Evolutionary conservation across 768 basidiomycete species (phyloP), one percentile per base, ranked within the genome.

Genomic region (Lactarius psammicola): DNA sequence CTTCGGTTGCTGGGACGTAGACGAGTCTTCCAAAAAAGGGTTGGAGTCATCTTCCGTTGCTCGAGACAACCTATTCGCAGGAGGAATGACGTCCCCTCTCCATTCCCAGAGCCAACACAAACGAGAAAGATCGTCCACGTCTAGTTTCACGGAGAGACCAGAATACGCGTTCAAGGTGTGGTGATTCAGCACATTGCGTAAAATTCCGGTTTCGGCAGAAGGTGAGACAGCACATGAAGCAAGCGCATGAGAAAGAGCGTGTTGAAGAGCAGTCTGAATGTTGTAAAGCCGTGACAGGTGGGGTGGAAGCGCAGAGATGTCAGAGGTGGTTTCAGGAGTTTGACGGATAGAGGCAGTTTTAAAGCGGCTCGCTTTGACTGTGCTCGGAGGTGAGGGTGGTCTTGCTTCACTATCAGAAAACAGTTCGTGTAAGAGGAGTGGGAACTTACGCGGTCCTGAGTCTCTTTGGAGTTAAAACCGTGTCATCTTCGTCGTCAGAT

Each of bases 51-150:
- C 73, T 11, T 68, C 67, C 23, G 49, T 40, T 34, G 30, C 42
- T 28, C n/a, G 51, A 58, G 63, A 40, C 4, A 62, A 44, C 28
- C 44, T 55, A 54, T 61, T 61, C 31, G 71, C 40, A 7, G 67
- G 17, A 3, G 81, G 78, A 3, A 83, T 60, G 6, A 78, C 67
- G 53, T 82, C 75, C 7, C 83, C 82, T 71, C 92, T 87, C 92
- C 92, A 94, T 74, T 94, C 92, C 90, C 92, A 93, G 18, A 94
- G 66, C 92, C 92, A 94, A 76, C 92, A 93, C 23, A 94, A 81
- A 65, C 88, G 81, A 63, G 80, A 84, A 55, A 94, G 78, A 71
- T 92, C 92, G 57, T 87, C 83, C n/a, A 85, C 68, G 36, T 83
- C 81, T 69, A 91, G 86, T 62, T 84, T 82, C 4, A 85, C 81